Evolutionary conservation across 352 stramenopile genomes (phyloP).

Genomic region (Pythium myriotylum): DNA sequence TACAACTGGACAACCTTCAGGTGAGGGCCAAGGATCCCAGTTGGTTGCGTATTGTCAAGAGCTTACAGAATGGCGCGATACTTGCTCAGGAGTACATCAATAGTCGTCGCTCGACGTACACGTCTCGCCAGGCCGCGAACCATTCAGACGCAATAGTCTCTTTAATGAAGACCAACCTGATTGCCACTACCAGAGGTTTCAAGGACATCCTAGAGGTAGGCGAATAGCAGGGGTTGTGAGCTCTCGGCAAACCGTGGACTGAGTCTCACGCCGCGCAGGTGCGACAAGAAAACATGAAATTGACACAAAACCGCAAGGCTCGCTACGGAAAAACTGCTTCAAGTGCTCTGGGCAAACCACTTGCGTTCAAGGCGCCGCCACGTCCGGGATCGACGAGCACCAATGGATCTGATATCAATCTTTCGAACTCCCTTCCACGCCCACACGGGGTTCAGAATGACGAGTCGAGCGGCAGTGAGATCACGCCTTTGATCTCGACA

Average conservation of each 20-base stretch:
- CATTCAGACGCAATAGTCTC: constrained; percentile 85
- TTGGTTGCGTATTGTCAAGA: neutral
- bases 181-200: constrained; percentile 77
- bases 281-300: constrained; percentile 87
- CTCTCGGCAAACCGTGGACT: neutral
- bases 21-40: constrained; percentile 14
- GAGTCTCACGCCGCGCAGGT: constrained; percentile 26
- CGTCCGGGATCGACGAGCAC: constrained; percentile 3
- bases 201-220: constrained; percentile 80
- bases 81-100: constrained; percentile 64
- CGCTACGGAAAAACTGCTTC: constrained; percentile 78
- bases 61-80: neutral
- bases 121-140: constrained; percentile 70
- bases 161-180: constrained; percentile 85
- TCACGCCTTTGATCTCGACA: constrained; percentile 72
- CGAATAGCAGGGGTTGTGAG: neutral
- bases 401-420: constrained; percentile 37
- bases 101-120: constrained; percentile 56
- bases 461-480: constrained; percentile 41
- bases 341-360: constrained; percentile 69
- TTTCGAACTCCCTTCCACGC: constrained; percentile 58
- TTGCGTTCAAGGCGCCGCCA: constrained; percentile 62
- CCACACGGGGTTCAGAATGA: constrained; percentile 50
- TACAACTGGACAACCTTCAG: constrained; percentile 83
- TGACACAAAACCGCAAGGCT: constrained; percentile 78